Conservation (phyloP, 306 rosid genomes). For the Casuarina cunninghamiana region DNA sequence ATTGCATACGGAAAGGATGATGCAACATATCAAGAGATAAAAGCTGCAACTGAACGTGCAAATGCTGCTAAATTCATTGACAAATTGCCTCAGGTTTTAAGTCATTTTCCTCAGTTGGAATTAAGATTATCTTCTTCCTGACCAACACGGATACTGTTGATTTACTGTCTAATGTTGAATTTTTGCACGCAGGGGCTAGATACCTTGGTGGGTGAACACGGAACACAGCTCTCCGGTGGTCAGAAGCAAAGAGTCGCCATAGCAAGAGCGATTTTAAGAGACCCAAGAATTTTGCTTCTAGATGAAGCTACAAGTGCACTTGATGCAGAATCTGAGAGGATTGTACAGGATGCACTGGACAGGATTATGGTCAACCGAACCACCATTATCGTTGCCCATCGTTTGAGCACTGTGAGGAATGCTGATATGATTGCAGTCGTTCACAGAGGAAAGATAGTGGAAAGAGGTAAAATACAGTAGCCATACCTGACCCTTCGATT, state of each 20-base stretch:
- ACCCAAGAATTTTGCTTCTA: slow-evolving; percentile 77
- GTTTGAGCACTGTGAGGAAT: slow-evolving; percentile 84
- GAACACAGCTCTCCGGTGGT: slow-evolving; percentile 89
- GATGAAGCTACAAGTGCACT: slow-evolving; percentile 98
- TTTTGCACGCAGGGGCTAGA: slow-evolving; percentile 62
- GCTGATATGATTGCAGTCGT: slow-evolving; percentile 88
- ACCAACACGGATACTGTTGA: slow-evolving; percentile 2
- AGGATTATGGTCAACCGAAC: slow-evolving; percentile 83
- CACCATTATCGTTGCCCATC: slow-evolving; percentile 89
- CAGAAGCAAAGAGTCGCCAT: slow-evolving; percentile 92
- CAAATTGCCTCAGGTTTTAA: slow-evolving; percentile 73
- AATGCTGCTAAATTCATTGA: slow-evolving; percentile 89
- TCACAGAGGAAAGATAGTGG: slow-evolving; percentile 91
- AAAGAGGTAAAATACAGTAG: slow-evolving; percentile 55
- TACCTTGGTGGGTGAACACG: slow-evolving; percentile 90
- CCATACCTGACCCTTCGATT: neutral
- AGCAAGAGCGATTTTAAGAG: slow-evolving; percentile 84
- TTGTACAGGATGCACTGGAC: slow-evolving; percentile 90
- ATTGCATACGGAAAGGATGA: slow-evolving; percentile 89
- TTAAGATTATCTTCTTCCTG: slow-evolving; percentile 1
- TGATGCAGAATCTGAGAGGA: slow-evolving; percentile 87
- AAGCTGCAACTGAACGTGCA: slow-evolving; percentile 72
- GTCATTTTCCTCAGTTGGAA: slow-evolving; percentile 2
- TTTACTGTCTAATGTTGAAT: slow-evolving; percentile 2
- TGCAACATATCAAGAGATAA: slow-evolving; percentile 77